Evolutionary conservation across 176 grass and related monocot genomes (phyloP).

Genomic region (Oryza coarctata): DNA sequence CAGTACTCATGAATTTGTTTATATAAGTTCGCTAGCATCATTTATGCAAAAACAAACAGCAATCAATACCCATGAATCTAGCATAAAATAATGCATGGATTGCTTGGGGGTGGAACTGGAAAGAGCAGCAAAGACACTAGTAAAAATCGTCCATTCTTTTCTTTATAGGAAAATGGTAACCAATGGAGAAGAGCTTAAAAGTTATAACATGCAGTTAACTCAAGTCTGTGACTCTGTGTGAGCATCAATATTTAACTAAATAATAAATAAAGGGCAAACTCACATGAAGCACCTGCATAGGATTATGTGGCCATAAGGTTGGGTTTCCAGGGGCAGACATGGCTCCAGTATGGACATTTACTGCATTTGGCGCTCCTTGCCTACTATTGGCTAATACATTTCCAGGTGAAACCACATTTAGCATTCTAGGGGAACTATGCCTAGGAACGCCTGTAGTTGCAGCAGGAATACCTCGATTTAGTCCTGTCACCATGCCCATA

Average conservation of each 20-base stretch:
- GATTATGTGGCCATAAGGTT: conserved; percentile 51
- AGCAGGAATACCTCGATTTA: conserved; percentile 52
- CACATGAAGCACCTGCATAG: conserved; percentile 70
- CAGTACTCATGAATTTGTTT: conserved; percentile 12
- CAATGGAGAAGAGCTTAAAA: neutral
- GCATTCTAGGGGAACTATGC: conserved; percentile 50
- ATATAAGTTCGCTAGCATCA: neutral
- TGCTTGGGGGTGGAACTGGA: neutral
- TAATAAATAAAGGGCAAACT: conserved; percentile 43
- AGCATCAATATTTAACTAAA: neutral
- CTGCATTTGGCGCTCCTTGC: conserved; percentile 50
- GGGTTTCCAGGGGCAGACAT: conserved; percentile 59
- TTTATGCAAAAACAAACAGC: conserved; percentile 25
- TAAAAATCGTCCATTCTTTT: conserved; percentile 8
- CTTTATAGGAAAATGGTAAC: neutral
- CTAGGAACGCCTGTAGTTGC: conserved; percentile 64
- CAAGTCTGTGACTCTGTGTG: neutral
- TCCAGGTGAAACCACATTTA: conserved; percentile 66
- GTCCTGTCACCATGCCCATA: conserved; percentile 59
- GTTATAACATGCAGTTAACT: neutral
- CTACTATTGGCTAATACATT: conserved; percentile 51
- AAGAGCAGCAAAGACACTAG: neutral
- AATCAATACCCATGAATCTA: conserved; percentile 12
- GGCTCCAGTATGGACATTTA: conserved; percentile 50
- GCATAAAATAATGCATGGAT: neutral